Base-by-base conservation (phyloP, 2,329 filamentous ascomycete genomes). In the Huntiella abstrusa region DNA sequence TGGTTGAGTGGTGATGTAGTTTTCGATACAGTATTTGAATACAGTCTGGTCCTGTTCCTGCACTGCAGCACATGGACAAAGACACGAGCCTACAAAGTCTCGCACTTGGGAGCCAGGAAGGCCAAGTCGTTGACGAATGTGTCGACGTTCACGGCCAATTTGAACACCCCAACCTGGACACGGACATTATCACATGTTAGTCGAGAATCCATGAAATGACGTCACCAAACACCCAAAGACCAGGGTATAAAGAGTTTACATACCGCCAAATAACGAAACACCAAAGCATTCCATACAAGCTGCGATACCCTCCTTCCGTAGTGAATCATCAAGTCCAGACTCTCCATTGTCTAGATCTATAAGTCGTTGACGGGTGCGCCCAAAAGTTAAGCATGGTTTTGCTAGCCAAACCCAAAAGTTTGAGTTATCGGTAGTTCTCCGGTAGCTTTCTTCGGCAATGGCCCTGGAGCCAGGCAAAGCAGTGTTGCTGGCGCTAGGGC, bases 121-220 rank as follows among this genome's bases (percentile, higher is more conserved):
- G 10, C 49, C 46, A 10, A 48, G 46, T 15, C 45, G 42, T 22
- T 45, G 38, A 28, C 49, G 49, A 17, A 51, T 51, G 22, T 46
- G 38, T 16, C 36, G 40, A 11, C 49, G 46, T 49, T 51, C 49
- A 28, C 17, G 33, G 10, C 35, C 42, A 32, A 51, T 43, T 33
- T 51, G 48, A 33, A 46, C 42, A 33, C 49, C 49, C 49, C 49
- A 51, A 28, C 45, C 49, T 51, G 34, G 8, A 49, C 11, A 42
- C 32, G 22, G 33, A 41, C 35, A 36, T 49, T 49, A 43, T 49
- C 48, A 49, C 44, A 49, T 49, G 48, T 49, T 46, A 49, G 44
- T 17, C n/a, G 38, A 3, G 17, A n/a, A 43, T 41, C 12, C 11
- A 36, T 41, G n/a, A 22, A 17, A 47, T 46, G 46, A 46, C 41